phyloP scores from a whole-genome alignment of 2,329 filamentous ascomycete species.

The Diaporthe ampelina region DNA sequence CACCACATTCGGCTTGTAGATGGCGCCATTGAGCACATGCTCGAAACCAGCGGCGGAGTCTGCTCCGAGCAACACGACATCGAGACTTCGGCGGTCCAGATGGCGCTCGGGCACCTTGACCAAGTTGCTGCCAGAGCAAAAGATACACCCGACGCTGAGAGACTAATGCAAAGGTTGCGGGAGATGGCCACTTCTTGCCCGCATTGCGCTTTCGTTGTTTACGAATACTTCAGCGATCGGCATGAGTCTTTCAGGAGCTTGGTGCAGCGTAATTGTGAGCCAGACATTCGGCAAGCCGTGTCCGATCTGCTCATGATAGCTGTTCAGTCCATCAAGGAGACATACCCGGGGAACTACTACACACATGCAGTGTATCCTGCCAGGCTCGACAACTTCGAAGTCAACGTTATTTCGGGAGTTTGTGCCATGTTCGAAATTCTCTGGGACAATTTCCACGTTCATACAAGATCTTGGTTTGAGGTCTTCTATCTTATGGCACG shows the following conservation, averaged over 20 bases:
- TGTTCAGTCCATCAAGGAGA: constrained; percentile 65
- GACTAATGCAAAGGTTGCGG: constrained; percentile 58
- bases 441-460: constrained; percentile 73
- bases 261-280: constrained; percentile 72
- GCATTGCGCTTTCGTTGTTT: constrained; percentile 69
- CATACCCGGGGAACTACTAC: constrained; percentile 63
- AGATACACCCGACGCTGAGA: constrained; percentile 73
- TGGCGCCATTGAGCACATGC: constrained; percentile 71
- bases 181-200: constrained; percentile 64
- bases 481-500: constrained; percentile 78
- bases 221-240: constrained; percentile 72
- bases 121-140: constrained; percentile 81
- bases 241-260: constrained; percentile 74
- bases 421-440: constrained; percentile 67
- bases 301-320: constrained; percentile 66
- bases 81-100: constrained; percentile 66
- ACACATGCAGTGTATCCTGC: constrained; percentile 30
- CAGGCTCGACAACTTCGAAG: constrained; percentile 48
- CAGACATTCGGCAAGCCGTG: constrained; percentile 66
- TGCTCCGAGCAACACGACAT: constrained; percentile 64
- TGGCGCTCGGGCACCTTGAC: constrained; percentile 77
- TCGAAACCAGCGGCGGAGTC: constrained; percentile 60
- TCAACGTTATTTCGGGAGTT: constrained; percentile 55
- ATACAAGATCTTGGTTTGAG: constrained; percentile 80
- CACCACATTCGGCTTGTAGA: constrained; percentile 77